phyloP scores from a whole-genome alignment of 495 filamentous ascomycete genomes.

The Pseudevernia furfuracea region DNA sequence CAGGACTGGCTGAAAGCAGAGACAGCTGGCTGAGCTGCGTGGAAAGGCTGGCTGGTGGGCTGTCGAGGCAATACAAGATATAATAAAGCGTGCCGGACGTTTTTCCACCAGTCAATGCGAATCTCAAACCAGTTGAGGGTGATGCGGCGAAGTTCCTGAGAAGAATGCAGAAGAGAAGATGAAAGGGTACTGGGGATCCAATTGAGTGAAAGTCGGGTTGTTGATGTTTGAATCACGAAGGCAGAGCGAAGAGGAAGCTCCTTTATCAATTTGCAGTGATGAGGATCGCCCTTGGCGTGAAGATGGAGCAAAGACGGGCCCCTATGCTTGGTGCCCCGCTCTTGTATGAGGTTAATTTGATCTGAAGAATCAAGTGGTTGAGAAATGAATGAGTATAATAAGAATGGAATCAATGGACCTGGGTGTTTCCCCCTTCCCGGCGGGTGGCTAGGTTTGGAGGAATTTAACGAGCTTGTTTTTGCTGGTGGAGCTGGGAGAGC shows the following conservation, averaged over 20 bases:
- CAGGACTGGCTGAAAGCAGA: background rate
- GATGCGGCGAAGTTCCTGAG: conserved; percentile 13
- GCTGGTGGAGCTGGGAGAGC: background rate
- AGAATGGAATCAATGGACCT: conserved; percentile 11
- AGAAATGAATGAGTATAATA: conserved; percentile 9
- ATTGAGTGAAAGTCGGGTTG: conserved; percentile 10
- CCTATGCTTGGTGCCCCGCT: conserved; percentile 20
- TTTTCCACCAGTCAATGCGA: background rate
- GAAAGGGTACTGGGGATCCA: conserved; percentile 1
- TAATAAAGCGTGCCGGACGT: background rate
- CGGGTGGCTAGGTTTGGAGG: conserved; percentile 19
- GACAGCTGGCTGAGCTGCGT: background rate
- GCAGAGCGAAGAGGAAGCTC: conserved; percentile 13
- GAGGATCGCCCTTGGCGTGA: conserved; percentile 22
- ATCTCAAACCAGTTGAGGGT: conserved; percentile 26
- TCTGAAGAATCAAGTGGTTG: conserved; percentile 19
- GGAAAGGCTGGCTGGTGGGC: conserved; percentile 10
- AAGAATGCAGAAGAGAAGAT: conserved; percentile 4
- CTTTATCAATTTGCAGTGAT: conserved; percentile 21
- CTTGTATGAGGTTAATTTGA: conserved; percentile 23
- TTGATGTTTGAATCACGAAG: conserved; percentile 19
- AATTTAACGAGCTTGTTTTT: conserved; percentile 8
- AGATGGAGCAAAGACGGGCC: conserved; percentile 21
- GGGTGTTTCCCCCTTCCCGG: conserved; percentile 10
- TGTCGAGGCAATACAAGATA: conserved; percentile 2